phyloP scores from a whole-genome alignment of 495 filamentous ascomycete genomes.

The Opeltia flavorubescens region DNA sequence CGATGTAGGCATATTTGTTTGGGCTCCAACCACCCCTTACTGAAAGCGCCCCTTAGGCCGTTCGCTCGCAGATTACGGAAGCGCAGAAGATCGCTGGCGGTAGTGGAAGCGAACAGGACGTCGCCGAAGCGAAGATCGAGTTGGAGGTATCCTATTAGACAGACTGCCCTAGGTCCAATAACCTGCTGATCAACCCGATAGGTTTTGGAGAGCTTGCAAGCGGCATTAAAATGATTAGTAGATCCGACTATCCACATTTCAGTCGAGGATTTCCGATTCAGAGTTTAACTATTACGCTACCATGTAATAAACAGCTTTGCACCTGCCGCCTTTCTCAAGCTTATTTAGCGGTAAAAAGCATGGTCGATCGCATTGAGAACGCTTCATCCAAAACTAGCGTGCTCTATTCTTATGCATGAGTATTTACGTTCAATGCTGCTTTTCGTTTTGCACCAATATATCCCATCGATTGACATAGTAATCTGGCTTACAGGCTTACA shows the following conservation, averaged over 20 bases:
- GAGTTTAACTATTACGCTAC: no score
- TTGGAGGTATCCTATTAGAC: conserved; percentile 56
- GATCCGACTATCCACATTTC: not conserved
- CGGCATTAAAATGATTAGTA: conserved; percentile 52
- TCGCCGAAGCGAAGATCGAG: conserved; percentile 97
- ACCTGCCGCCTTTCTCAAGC: no score
- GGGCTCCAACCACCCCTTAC: conserved; percentile 6
- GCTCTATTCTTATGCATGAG: no score
- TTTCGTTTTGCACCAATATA: no score
- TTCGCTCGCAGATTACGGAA: conserved; percentile 71
- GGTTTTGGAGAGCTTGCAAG: conserved; percentile 64
- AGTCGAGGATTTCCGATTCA: not conserved
- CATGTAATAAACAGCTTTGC: no score
- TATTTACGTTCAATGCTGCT: no score
- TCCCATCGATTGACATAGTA: no score
- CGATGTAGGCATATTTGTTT: conserved; percentile 37
- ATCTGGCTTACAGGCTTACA: no score
- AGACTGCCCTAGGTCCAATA: conserved; percentile 2
- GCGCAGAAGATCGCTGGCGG: conserved; percentile 89
- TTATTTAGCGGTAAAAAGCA: no score
- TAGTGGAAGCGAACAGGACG: conserved; percentile 88
- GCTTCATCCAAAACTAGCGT: no score
- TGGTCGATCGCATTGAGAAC: no score
- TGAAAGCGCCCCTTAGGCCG: conserved; percentile 25
- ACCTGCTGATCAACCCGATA: conserved; percentile 17